Conservation (phyloP, 306 rosid genomes). For the Dryas drummondii region DNA sequence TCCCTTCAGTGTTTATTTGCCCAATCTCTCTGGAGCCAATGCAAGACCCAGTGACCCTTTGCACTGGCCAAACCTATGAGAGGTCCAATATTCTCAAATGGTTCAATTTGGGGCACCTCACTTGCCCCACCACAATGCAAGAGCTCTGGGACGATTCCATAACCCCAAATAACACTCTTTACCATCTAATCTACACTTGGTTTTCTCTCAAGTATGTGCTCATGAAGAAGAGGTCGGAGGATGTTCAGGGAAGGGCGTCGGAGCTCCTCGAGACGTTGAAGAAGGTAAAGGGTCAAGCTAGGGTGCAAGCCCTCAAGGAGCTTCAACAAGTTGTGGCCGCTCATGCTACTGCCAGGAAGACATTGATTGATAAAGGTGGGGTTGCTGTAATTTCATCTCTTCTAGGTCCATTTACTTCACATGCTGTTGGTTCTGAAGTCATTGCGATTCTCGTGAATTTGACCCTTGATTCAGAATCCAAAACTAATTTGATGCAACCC, state of each 20-base stretch:
- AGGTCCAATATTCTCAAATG: slow-evolving; percentile 74
- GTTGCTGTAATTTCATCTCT: slow-evolving; percentile 52
- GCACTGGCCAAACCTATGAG: slow-evolving; percentile 83
- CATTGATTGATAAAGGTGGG: slow-evolving; percentile 58
- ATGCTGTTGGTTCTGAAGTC: slow-evolving; percentile 72
- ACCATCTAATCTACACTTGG: slow-evolving; percentile 58
- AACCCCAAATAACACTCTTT: slow-evolving; percentile 66
- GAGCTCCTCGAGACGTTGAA: slow-evolving; percentile 66
- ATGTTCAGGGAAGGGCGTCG: slow-evolving; percentile 69
- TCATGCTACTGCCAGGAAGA: slow-evolving; percentile 56
- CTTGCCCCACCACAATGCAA: slow-evolving; percentile 85
- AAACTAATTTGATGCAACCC: slow-evolving; percentile 56
- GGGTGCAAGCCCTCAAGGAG: slow-evolving; percentile 76
- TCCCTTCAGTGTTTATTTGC: slow-evolving; percentile 71
- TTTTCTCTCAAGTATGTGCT: slow-evolving; percentile 67
- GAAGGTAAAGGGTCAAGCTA: slow-evolving; percentile 73
- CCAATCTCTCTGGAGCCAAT: slow-evolving; percentile 85
- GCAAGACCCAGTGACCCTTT: slow-evolving; percentile 84
- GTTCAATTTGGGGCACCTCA: slow-evolving; percentile 66
- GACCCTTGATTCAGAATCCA: slow-evolving; percentile 63
- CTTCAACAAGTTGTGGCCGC: slow-evolving; percentile 54
- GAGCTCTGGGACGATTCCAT: slow-evolving; percentile 86
- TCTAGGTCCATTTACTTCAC: slow-evolving; percentile 71
- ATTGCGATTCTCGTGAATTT: slow-evolving; percentile 63
- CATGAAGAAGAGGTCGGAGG: slow-evolving; percentile 74